Evolutionary conservation across 2,329 filamentous ascomycete species (phyloP), one percentile per base, ranked within the genome.

Genomic region (Colletotrichum liaoningense): DNA sequence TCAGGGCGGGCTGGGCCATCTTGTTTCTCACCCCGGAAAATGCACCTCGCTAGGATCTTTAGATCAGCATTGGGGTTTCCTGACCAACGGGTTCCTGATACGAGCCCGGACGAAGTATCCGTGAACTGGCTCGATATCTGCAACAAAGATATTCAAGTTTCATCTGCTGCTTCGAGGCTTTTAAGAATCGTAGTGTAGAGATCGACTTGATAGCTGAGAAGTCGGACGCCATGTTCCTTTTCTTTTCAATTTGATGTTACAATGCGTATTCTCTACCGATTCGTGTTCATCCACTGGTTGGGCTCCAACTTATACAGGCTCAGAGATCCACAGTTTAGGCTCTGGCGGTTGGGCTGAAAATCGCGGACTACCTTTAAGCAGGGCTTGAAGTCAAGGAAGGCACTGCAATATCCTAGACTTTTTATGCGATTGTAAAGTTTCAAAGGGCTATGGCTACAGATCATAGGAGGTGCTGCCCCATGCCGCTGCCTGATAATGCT

Each of bases 1-100:
- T 55, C 70, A 56, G 42, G 33, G 24, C 67, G 19, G 24, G n/a
- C 7, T 55, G 28, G 22, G 19, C 42, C 58, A 60, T 46, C 54
- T 55, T 70, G 60, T 49, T 66, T 66, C 24, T 22, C 35, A 52
- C 38, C 60, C 67, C 46, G 33, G 30, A 33, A 12, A 54, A 68
- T n/a, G 28, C 57, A 16, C 30, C 54, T 65, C 33, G 24, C 26
- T 38, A 24, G 55, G 12, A 14, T 52, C 55, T 59, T 14, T 11
- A 38, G 55, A 52, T 60, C 28, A 24, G 26, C 28, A 38, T 24
- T 22, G 19, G 33, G 42, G 42, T 30, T 52, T 8, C 56, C 57
- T n/a, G 42, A 49, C 33, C 33, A 42, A 24, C 42, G 9, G 30
- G 14, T n/a, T 6, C 33, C 5, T 24, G 60, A 11, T 14, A 7